phyloP scores from a whole-genome alignment of 176 grass and related monocot species.

The Juncus effusus region DNA sequence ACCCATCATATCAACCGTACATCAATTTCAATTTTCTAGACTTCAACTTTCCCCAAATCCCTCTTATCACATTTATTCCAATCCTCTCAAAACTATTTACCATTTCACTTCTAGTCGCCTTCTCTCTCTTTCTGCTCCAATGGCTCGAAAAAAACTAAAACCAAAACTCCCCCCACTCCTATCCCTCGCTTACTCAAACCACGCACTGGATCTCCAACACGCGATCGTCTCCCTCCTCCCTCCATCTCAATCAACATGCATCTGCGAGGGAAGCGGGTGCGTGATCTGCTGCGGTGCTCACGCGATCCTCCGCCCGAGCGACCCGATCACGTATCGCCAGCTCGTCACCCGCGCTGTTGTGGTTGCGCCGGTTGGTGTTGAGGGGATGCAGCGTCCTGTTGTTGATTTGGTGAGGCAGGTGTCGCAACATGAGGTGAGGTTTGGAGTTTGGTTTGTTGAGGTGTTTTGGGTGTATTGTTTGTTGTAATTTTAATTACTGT shows the following conservation, averaged over 20 bases:
- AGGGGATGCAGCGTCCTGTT: background rate
- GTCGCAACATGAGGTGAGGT: conserved; percentile 23
- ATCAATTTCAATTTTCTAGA: too few species aligned
- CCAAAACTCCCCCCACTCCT: too few species aligned
- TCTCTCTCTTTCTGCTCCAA: too few species aligned
- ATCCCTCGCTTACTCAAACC: too few species aligned
- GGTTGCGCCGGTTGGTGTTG: background rate
- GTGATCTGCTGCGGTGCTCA: conserved; percentile 15
- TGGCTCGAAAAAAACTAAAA: too few species aligned
- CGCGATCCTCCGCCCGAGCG: conserved; percentile 19
- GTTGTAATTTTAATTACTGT: background rate
- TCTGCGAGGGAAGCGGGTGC: conserved; percentile 3
- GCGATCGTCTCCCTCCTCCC: conserved; percentile 17
- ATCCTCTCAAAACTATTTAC: too few species aligned
- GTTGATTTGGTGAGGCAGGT: background rate
- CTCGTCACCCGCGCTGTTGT: conserved; percentile 21
- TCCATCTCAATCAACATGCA: conserved; percentile 9
- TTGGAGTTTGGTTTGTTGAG: background rate
- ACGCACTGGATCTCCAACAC: too few species aligned
- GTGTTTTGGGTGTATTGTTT: too few species aligned
- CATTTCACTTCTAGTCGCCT: too few species aligned
- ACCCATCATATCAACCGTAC: too few species aligned
- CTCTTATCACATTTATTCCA: too few species aligned
- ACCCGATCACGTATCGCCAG: conserved; percentile 23
- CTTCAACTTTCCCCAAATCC: too few species aligned